Conservation (phyloP, 2,329 filamentous ascomycete species). For the Plectosphaerella cucumerina region DNA sequence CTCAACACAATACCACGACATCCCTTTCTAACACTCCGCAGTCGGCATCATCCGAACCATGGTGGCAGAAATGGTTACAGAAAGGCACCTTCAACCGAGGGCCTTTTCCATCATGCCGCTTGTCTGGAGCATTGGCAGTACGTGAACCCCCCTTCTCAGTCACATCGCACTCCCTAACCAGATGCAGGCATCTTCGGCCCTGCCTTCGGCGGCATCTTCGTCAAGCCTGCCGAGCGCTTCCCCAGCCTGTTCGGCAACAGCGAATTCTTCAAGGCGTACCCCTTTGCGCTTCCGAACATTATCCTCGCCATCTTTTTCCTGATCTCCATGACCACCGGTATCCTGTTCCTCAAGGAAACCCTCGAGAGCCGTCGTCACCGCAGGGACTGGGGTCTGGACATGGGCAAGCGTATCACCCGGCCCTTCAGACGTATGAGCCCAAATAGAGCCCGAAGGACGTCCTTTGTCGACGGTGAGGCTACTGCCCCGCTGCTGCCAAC, state of each 20-base stretch:
- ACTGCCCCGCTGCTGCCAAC: constrained; percentile 49
- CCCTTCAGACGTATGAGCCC: constrained; percentile 20
- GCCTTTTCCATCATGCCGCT: constrained; percentile 94
- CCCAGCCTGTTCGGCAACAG: constrained; percentile 65
- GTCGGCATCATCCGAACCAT: constrained; percentile 90
- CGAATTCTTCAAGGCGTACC: constrained; percentile 68
- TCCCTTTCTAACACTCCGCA: constrained; percentile 18
- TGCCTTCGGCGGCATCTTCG: constrained; percentile 80
- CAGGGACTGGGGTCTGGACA: constrained; percentile 69
- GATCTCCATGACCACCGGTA: constrained; percentile 67
- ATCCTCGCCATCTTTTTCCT: constrained; percentile 73
- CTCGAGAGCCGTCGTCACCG: constrained; percentile 64
- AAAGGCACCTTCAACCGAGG: constrained; percentile 78
- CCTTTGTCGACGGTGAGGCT: constrained; percentile 52
- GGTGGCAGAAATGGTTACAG: constrained; percentile 88
- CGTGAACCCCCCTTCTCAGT: neutral
- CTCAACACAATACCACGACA: neutral
- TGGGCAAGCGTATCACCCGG: constrained; percentile 62
- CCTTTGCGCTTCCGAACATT: constrained; percentile 82
- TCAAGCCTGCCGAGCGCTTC: constrained; percentile 72
- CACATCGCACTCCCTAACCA: neutral
- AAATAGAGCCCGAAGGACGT: constrained; percentile 32
- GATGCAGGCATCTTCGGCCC: constrained; percentile 72
- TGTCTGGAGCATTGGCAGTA: constrained; percentile 71
- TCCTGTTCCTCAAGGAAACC: constrained; percentile 84